phyloP scores from a whole-genome alignment of 805 yeast species.

The Hemisphaericaspora nanyangensis region DNA sequence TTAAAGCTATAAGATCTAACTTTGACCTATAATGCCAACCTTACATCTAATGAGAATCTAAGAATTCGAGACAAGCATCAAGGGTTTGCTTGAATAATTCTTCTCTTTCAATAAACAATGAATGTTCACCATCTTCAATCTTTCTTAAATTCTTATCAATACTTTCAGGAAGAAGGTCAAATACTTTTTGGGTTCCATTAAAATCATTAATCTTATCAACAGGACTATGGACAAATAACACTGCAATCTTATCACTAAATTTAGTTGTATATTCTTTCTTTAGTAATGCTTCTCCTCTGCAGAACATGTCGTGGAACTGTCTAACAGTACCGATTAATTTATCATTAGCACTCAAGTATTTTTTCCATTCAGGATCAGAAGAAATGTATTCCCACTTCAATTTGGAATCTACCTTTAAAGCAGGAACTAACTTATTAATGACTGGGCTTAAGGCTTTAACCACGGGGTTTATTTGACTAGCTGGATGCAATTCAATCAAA shows the following conservation, averaged over 20 bases:
- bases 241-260: constrained; percentile 39
- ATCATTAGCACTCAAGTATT: constrained; percentile 40
- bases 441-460: constrained; percentile 41
- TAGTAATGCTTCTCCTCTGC: constrained; percentile 54
- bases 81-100: constrained; percentile 32
- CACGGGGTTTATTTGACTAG: constrained; percentile 50
- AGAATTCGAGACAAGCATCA: constrained; percentile 38
- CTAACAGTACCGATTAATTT: constrained; percentile 52
- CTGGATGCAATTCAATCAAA: constrained; percentile 52
- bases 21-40: no score
- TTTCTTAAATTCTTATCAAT: constrained; percentile 27
- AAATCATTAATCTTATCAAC: constrained; percentile 59
- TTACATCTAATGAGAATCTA: constrained; percentile 7
- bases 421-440: constrained; percentile 40
- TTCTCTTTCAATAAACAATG: constrained; percentile 45
- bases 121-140: constrained; percentile 38
- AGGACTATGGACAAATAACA: constrained; percentile 59
- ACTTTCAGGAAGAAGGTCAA: constrained; percentile 26
- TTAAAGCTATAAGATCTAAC: no score
- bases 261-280: constrained; percentile 31
- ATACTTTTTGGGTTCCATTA: constrained; percentile 43
- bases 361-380: constrained; percentile 41
- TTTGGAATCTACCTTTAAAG: constrained; percentile 50
- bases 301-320: constrained; percentile 57
- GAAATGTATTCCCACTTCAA: constrained; percentile 55